Percentiles rank a stretch among this genome's conserved stretches.
Conservation (phyloP, 257 asterid species). For the Vinca minor region DNA sequence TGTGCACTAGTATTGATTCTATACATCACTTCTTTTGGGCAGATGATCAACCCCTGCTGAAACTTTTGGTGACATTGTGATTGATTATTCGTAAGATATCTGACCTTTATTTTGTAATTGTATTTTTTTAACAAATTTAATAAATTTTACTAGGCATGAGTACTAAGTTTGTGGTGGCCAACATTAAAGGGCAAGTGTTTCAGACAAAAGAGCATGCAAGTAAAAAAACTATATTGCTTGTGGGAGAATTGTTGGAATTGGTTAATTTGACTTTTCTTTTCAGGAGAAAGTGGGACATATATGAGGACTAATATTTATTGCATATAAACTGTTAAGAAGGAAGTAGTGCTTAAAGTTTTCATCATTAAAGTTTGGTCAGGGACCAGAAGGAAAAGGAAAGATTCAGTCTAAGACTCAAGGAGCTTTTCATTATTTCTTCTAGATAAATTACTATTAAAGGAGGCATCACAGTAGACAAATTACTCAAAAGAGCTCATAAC, state of each 20-base stretch:
- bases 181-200: not conserved
- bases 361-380: not conserved
- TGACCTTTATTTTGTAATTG: conserved; percentile 19
- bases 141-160: not conserved
- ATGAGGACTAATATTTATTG: not conserved
- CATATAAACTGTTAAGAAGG: not conserved
- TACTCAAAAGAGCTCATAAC: not conserved
- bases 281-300: not conserved
- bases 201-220: not conserved
- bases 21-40: conserved; percentile 24
- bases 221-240: not conserved
- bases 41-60: conserved; percentile 97
- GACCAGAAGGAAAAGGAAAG: not conserved
- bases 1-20: conserved; percentile 10
- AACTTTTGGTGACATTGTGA: conserved; percentile 98
- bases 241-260: not conserved
- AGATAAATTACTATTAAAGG: not conserved
- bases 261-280: not conserved
- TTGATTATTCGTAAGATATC: conserved; percentile 91
- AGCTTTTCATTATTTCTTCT: no score
- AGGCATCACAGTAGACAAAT: not conserved
- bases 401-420: not conserved
- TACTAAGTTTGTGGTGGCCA: not conserved
- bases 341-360: not conserved
- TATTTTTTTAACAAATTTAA: not conserved